Conservation (phyloP, 2,329 filamentous ascomycete genomes). For the Colletotrichum sp. region DNA sequence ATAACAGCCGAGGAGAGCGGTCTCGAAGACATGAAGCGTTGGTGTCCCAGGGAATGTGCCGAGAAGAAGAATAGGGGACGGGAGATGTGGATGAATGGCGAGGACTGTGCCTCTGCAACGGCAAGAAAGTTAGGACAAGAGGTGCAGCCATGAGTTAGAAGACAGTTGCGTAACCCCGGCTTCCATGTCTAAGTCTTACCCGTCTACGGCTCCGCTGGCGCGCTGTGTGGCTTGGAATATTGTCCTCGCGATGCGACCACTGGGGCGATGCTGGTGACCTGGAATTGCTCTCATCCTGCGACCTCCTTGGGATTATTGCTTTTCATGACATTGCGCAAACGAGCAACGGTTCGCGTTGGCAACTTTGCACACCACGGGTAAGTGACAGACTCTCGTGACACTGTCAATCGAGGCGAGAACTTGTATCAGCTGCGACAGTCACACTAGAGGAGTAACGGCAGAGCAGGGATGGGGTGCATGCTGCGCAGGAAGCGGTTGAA, state of each 20-base stretch:
- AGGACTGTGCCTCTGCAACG: not conserved
- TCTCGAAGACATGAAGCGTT: not conserved
- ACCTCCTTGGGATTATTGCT: not conserved
- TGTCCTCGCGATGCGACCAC: not conserved
- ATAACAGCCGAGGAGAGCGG: not conserved
- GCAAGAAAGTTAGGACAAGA: not conserved
- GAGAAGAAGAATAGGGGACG: not conserved
- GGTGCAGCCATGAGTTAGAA: not conserved
- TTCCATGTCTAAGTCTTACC: not conserved
- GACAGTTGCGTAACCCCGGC: not conserved
- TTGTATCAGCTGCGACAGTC: not conserved
- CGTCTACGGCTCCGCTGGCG: not conserved
- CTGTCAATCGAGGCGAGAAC: not conserved
- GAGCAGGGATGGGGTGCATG: not conserved
- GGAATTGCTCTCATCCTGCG: not conserved
- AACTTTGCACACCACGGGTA: not conserved
- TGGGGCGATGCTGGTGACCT: not conserved
- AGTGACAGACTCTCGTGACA: not conserved
- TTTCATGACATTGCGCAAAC: not conserved
- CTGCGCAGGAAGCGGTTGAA: not conserved
- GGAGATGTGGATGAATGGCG: not conserved
- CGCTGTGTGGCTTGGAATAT: not conserved
- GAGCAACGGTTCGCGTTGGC: not conserved
- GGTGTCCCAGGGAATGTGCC: too few relatives aligned
- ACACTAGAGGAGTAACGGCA: not conserved